A percentile compares a stretch with the other conserved stretches of the same genome.
Evolutionary conservation across 2,329 filamentous ascomycete species (phyloP).

Genomic region (Cadophora sp.): DNA sequence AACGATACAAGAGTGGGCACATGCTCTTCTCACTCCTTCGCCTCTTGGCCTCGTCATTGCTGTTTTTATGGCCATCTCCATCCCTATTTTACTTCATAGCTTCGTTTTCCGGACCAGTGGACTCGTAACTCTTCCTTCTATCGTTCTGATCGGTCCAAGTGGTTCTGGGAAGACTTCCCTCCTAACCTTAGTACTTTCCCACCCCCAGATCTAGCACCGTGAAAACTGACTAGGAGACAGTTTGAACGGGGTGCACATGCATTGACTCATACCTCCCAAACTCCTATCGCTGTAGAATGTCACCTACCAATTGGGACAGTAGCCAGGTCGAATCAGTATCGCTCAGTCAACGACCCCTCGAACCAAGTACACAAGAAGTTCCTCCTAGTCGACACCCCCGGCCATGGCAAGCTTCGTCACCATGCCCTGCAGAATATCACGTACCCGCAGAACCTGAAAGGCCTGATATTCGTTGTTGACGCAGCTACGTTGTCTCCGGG

Average conservation of each 20-base stretch:
- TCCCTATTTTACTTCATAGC: conserved; percentile 80
- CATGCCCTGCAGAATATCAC: conserved; percentile 63
- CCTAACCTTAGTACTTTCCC: conserved; percentile 69
- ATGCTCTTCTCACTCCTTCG: conserved; percentile 66
- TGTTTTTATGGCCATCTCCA: conserved; percentile 67
- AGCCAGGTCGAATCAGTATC: conserved; percentile 66
- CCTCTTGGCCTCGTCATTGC: conserved; percentile 70
- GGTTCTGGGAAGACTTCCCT: conserved; percentile 89
- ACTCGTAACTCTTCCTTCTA: conserved; percentile 73
- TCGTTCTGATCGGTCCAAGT: conserved; percentile 82
- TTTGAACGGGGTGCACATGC: conserved; percentile 60
- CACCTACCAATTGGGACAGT: conserved; percentile 58
- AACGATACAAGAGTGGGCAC: conserved; percentile 47
- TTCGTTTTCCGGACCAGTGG: conserved; percentile 71
- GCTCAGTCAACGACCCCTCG: conserved; percentile 69
- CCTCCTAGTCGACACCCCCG: conserved; percentile 85
- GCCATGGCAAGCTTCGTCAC: conserved; percentile 90
- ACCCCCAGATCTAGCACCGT: not conserved
- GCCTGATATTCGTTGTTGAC: conserved; percentile 89
- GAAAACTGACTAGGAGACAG: conserved; percentile 30
- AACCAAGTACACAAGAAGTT: conserved; percentile 69
- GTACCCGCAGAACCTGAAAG: conserved; percentile 61
- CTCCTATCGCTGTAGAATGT: conserved; percentile 61
- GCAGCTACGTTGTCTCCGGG: conserved; percentile 68
- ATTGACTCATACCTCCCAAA: conserved; percentile 65